Evolutionary conservation across 2,329 filamentous ascomycete species (phyloP).

Genomic region (Phyllosticta citribraziliensis): DNA sequence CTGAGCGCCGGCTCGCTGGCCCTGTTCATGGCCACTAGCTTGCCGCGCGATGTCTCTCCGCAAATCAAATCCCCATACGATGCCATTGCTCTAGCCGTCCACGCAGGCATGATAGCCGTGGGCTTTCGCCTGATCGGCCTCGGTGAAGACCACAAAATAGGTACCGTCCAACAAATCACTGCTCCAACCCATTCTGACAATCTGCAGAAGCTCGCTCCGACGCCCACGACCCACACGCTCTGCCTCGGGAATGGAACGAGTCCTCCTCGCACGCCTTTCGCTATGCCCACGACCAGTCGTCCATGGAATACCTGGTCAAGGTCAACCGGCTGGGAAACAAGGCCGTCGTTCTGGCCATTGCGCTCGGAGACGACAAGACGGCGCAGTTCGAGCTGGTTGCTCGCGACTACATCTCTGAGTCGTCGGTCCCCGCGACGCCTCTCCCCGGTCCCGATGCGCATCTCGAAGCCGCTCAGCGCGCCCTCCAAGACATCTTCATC

Average conservation of each 20-base stretch:
- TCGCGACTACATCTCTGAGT: constrained; percentile 63
- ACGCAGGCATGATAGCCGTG: constrained; percentile 71
- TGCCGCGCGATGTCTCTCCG: constrained; percentile 29
- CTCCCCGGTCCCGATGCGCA: constrained; percentile 18
- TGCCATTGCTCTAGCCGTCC: constrained; percentile 71
- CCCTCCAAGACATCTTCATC: constrained; percentile 56
- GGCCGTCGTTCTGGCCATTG: constrained; percentile 73
- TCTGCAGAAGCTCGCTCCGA: constrained; percentile 47
- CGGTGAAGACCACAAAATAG: constrained; percentile 67
- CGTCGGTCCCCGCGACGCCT: constrained; percentile 44
- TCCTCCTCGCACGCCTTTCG: constrained; percentile 67
- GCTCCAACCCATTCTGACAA: constrained; percentile 12
- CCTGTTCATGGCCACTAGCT: constrained; percentile 33
- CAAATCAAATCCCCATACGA: constrained; percentile 63
- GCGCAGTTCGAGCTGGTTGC: constrained; percentile 64
- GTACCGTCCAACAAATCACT: constrained; percentile 32
- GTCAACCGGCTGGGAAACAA: constrained; percentile 73
- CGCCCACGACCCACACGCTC: constrained; percentile 45
- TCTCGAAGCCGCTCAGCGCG: constrained; percentile 34
- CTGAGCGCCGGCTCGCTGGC: constrained; percentile 35
- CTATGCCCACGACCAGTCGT: constrained; percentile 77
- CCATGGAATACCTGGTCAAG: constrained; percentile 74
- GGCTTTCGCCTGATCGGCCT: constrained; percentile 76
- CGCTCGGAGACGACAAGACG: constrained; percentile 70
- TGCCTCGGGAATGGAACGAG: constrained; percentile 74